Evolutionary conservation across 225 moss, liverwort and hornwort species (phyloP).

Genomic region (Anthoceros angustus): DNA sequence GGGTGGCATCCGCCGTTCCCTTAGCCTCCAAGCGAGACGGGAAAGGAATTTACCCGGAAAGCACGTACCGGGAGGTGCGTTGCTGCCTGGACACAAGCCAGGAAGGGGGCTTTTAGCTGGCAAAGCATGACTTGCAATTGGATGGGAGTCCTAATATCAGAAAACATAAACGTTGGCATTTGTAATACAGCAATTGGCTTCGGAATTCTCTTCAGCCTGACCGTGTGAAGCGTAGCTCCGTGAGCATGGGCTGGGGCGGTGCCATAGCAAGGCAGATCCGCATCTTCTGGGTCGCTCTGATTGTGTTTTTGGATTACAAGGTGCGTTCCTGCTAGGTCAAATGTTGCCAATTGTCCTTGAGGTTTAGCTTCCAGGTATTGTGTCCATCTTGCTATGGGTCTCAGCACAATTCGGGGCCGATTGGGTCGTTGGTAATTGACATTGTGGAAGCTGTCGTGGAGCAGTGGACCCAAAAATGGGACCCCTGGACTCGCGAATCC

Average conservation of each 20-base stretch:
- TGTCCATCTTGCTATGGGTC: not conserved
- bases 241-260: constrained; percentile 1
- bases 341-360: not conserved
- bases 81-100: no score
- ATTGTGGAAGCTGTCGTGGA: constrained; percentile 1
- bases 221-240: not conserved
- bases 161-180: no score
- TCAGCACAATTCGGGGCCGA: not conserved
- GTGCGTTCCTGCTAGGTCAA: constrained; percentile 8
- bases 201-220: no score
- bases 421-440: not conserved
- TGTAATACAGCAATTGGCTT: no score
- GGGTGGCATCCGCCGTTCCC: no score
- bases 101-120: no score
- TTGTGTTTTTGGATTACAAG: constrained; percentile 37
- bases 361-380: not conserved
- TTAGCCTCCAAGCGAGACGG: no score
- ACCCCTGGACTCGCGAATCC: constrained; percentile 53
- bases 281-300: constrained; percentile 27
- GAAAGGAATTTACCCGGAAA: no score
- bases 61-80: no score
- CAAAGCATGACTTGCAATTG: no score
- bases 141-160: no score
- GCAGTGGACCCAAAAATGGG: constrained; percentile 75
- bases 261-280: constrained; percentile 21